Base-by-base conservation (phyloP, 1,284 basidiomycete genomes). In the Rhodotorula sp. region DNA sequence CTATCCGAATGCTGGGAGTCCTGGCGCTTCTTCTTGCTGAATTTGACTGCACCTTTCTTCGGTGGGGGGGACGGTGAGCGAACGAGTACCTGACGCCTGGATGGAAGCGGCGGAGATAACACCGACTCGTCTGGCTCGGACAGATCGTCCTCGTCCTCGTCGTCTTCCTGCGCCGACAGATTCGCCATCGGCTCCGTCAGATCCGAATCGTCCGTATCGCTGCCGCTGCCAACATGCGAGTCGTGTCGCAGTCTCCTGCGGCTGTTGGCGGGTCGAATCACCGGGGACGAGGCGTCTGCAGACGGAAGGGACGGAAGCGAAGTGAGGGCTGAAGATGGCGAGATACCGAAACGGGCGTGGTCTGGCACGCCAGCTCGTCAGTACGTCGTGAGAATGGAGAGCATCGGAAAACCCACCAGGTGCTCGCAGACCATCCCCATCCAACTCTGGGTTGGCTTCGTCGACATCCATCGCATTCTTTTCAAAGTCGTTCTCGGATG, bases 161-260 rank as follows among this genome's bases (percentile, higher is more conserved):
- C 37, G 22, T 64, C 63, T 50, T 66, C 64, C 26, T 69, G 48
- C 4, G 68, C 67, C 6, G 67, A 65, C 15, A 65, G 66, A 50
- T 72, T 62, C 60, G 76, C 72, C 22, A 77, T 60, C 40, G 76
- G 76, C 53, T 77, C 76, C 20, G 76, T 77, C 10, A 77, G 63
- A 26, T 77, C 76, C 8, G 72, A 74, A 40, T 73, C 74, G 56
- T 72, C 72, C 13, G 69, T 58, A 1, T 71, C 53, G 47, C 59
- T 50, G 24, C 59, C 67, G 31, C 65, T 60, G 15, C 59, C 65
- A 1, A 11, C 30, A 44, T 26, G 40, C 4, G 40, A 8, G 13
- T 40, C 18, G 50, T 46, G 51, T 22, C 22, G 15, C 24, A 18
- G 44, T 44, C 18, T 64, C 50, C 18, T 58, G 56, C 7, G 61